Evolutionary conservation across 2,329 filamentous ascomycete species (phyloP).

Genomic region (Daldinia sp.): DNA sequence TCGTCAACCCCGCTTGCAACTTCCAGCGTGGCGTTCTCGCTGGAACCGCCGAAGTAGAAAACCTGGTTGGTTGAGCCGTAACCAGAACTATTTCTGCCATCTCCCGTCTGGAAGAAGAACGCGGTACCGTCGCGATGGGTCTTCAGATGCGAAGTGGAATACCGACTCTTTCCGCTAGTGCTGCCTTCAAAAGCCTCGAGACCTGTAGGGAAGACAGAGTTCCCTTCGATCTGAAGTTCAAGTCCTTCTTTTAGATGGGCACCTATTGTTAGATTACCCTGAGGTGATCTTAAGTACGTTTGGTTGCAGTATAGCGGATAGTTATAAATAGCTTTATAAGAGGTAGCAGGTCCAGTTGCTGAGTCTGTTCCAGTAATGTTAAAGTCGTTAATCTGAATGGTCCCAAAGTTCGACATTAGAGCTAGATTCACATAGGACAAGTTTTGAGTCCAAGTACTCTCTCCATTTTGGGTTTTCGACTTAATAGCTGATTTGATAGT

Average conservation of each 20-base stretch:
- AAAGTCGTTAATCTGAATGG: constrained; percentile 44
- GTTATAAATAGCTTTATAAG: constrained; percentile 57
- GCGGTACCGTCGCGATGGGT: constrained; percentile 70
- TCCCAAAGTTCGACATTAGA: constrained; percentile 35
- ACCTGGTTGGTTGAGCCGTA: constrained; percentile 69
- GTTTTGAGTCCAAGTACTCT: constrained; percentile 37
- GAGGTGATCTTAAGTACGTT: constrained; percentile 57
- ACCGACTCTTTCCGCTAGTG: constrained; percentile 36
- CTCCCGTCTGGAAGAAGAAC: constrained; percentile 60
- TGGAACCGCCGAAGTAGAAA: constrained; percentile 64
- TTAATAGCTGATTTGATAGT: constrained; percentile 63
- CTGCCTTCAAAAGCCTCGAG: constrained; percentile 65
- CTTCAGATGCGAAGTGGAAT: constrained; percentile 47
- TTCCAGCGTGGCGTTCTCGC: constrained; percentile 35
- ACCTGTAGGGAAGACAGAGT: constrained; percentile 65
- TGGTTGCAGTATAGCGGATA: constrained; percentile 72
- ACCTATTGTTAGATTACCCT: constrained; percentile 58
- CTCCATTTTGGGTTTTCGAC: constrained; percentile 53
- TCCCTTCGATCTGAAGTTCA: constrained; percentile 52
- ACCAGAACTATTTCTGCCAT: constrained; percentile 59
- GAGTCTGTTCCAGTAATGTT: constrained; percentile 36
- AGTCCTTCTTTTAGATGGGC: constrained; percentile 56
- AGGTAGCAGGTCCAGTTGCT: constrained; percentile 11
- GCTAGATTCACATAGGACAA: constrained; percentile 40
- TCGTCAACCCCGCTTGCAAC: constrained; percentile 48